Percentiles rank a stretch among this genome's conserved stretches.
Conservation (phyloP, 192 early-diverging fungal species). For the Linderina pennispora region DNA sequence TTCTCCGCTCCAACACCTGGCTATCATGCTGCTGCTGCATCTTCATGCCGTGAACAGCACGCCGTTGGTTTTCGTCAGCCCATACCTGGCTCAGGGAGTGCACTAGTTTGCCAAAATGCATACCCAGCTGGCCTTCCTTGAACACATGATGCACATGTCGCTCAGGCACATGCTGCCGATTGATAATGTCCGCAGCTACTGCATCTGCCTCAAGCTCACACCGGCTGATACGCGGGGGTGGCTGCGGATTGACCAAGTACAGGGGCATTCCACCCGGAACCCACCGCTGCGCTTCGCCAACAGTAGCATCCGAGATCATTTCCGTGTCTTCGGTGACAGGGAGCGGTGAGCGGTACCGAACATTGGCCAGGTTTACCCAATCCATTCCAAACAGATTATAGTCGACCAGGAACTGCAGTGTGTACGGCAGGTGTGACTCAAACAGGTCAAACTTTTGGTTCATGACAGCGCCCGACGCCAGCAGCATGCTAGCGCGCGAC, state of each 20-base stretch:
- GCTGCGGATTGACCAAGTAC: conserved; percentile 22
- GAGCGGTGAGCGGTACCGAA: conserved; percentile 31
- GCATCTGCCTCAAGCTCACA: conserved; percentile 78
- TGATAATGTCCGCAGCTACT: conserved; percentile 55
- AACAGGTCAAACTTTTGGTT: conserved; percentile 60
- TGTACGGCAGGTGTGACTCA: conserved; percentile 78
- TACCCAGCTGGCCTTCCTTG: conserved; percentile 13
- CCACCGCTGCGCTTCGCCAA: conserved; percentile 13
- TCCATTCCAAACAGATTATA: conserved; percentile 86
- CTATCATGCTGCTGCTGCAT: conserved; percentile 5
- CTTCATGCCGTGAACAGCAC: conserved; percentile 19
- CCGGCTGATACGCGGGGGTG: conserved; percentile 49
- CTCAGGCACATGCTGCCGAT: conserved; percentile 48
- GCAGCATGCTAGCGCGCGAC: conserved; percentile 54
- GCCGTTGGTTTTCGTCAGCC: conserved; percentile 55
- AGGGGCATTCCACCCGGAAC: conserved; percentile 22
- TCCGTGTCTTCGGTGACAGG: neutral
- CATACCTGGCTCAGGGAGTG: conserved; percentile 56
- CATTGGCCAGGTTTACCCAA: conserved; percentile 54
- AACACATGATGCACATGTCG: conserved; percentile 46
- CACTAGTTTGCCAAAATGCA: conserved; percentile 47
- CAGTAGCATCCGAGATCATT: conserved; percentile 7
- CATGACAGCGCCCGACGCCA: conserved; percentile 71
- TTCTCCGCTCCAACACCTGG: conserved; percentile 2
- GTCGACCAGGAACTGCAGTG: conserved; percentile 82